phyloP scores from a whole-genome alignment of 2,329 filamentous ascomycete genomes.

The Phyllachora maydis region DNA sequence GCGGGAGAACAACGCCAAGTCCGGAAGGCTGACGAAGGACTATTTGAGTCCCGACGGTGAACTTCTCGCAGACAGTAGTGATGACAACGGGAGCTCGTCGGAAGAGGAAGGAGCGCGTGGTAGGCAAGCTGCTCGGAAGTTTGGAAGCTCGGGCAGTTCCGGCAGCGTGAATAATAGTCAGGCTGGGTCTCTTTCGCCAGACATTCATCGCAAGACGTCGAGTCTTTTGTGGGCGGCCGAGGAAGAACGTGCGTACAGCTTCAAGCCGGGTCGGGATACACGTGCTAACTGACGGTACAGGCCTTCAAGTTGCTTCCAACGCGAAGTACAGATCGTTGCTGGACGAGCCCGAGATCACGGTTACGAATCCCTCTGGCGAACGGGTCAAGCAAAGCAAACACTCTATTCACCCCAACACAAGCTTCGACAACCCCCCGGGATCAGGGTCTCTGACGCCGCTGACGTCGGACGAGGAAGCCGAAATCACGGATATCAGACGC shows the following conservation, averaged over 20 bases:
- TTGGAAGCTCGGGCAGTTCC: slow-evolving; percentile 17
- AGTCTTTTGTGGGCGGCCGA: slow-evolving; percentile 56
- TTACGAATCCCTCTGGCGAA: slow-evolving; percentile 42
- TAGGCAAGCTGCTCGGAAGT: slow-evolving; percentile 28
- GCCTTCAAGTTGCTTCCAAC: slow-evolving; percentile 28
- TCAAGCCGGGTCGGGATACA: neutral
- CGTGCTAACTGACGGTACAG: slow-evolving; percentile 13
- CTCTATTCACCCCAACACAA: slow-evolving; percentile 62
- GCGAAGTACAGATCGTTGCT: slow-evolving; percentile 44
- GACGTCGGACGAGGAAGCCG: slow-evolving; percentile 72
- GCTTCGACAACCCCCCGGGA: slow-evolving; percentile 51
- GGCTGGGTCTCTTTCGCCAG: slow-evolving; percentile 12
- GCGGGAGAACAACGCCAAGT: slow-evolving; percentile 17
- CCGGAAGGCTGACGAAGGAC: slow-evolving; percentile 45
- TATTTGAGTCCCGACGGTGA: slow-evolving; percentile 45
- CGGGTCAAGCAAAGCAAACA: slow-evolving; percentile 31
- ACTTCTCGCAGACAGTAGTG: slow-evolving; percentile 42
- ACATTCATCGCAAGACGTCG: slow-evolving; percentile 20
- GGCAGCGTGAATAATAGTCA: too few relatives aligned
- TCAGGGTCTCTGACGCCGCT: slow-evolving; percentile 35
- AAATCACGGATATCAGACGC: slow-evolving; percentile 65
- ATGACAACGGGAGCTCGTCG: slow-evolving; percentile 35
- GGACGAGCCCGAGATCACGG: slow-evolving; percentile 42
- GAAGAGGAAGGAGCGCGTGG: slow-evolving; percentile 48
- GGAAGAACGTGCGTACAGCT: slow-evolving; percentile 46